Evolutionary conservation across 192 early-diverging fungal genomes (phyloP).

Genomic region (Coemansia sp.): DNA sequence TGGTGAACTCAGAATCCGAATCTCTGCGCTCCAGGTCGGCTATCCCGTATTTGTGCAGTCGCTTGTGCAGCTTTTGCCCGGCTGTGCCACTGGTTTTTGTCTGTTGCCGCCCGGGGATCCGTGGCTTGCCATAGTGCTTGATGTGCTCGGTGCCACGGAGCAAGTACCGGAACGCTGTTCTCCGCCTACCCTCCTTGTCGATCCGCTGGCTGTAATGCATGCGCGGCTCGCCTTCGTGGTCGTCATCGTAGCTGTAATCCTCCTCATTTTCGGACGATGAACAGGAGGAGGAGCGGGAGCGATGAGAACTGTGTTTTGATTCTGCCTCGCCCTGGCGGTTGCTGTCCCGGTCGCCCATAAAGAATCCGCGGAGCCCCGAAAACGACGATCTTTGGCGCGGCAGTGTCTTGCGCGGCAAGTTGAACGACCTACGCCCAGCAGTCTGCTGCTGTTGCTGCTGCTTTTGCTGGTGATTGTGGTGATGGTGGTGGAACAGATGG

Average conservation of each 20-base stretch:
- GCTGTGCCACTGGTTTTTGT: background rate
- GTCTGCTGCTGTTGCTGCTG: slow-evolving; percentile 1
- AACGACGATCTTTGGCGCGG: slow-evolving; percentile 32
- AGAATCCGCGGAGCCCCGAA: slow-evolving; percentile 32
- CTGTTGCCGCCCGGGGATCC: background rate
- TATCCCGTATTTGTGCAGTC: slow-evolving; percentile 26
- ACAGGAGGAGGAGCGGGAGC: slow-evolving; percentile 13
- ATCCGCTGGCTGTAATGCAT: slow-evolving; percentile 16
- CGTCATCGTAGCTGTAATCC: slow-evolving; percentile 12
- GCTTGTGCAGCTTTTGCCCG: slow-evolving; percentile 21
- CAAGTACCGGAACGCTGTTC: slow-evolving; percentile 41
- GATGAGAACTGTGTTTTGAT: slow-evolving; percentile 4
- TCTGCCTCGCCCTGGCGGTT: background rate
- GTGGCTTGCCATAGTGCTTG: slow-evolving; percentile 34
- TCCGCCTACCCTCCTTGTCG: slow-evolving; percentile 33
- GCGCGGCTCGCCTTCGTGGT: background rate
- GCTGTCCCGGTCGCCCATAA: slow-evolving; percentile 12
- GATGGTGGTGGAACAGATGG: slow-evolving; percentile 2
- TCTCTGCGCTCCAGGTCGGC: slow-evolving; percentile 25
- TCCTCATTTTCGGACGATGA: slow-evolving; percentile 23
- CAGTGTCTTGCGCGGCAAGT: slow-evolving; percentile 17
- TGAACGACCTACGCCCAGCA: slow-evolving; percentile 32
- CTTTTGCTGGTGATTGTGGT: no score
- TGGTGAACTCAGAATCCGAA: slow-evolving; percentile 46
- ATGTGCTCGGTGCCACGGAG: slow-evolving; percentile 55